Conservation (phyloP, 768 basidiomycete species). For the Auriscalpium orientale region DNA sequence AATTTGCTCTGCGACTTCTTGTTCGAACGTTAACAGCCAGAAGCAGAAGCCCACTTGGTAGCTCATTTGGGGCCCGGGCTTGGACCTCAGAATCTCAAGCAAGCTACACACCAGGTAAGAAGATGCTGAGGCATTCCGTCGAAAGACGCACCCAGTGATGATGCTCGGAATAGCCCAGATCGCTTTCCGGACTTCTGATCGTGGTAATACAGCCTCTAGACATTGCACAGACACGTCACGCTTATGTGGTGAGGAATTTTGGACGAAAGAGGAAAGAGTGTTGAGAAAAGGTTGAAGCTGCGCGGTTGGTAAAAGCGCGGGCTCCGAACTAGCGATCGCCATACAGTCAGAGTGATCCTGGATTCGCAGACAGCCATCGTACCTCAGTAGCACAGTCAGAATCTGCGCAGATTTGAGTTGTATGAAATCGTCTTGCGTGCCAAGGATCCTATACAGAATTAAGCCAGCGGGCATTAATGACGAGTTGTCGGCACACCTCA, state of each 20-base stretch:
- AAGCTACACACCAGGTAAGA: constrained; percentile 38
- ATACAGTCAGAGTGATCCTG: not conserved
- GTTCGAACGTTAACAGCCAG: constrained; percentile 92
- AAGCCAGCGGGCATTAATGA: constrained; percentile 9
- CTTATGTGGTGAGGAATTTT: constrained; percentile 47
- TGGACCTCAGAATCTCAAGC: constrained; percentile 74
- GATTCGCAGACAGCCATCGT: constrained; percentile 27
- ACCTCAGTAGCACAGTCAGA: constrained; percentile 80
- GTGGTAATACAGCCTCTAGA: constrained; percentile 75
- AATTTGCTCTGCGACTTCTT: constrained; percentile 74
- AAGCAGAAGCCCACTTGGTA: constrained; percentile 91
- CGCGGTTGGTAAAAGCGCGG: constrained; percentile 18
- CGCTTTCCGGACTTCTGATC: constrained; percentile 70
- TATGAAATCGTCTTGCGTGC: constrained; percentile 90
- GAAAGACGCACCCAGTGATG: constrained; percentile 48
- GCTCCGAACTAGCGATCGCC: constrained; percentile 19
- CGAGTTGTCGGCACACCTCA: constrained; percentile 42
- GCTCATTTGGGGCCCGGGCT: constrained; percentile 86
- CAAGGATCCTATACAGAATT: constrained; percentile 49
- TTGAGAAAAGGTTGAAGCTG: constrained; percentile 28
- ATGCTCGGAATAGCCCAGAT: constrained; percentile 74
- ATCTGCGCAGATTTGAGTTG: constrained; percentile 87
- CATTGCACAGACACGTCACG: constrained; percentile 91
- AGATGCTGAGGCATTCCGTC: no score
- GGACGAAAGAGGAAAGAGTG: constrained; percentile 22